These are phyloP conservation scores for Pleurotus tuber-regium DNA, from an alignment of 768 basidiomycete species.

Conservation along the genomic window DNA sequence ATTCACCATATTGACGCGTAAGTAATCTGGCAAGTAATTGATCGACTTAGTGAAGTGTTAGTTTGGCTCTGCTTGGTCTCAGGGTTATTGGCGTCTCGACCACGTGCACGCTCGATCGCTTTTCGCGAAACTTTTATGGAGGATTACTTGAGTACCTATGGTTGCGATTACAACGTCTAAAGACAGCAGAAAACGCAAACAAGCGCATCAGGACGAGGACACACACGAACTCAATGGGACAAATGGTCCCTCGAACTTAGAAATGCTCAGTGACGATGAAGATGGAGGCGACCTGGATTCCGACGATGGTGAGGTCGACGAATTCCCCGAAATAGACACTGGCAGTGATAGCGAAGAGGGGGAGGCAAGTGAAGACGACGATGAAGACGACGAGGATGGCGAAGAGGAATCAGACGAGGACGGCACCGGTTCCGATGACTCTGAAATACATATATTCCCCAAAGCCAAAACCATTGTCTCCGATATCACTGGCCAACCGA, in stretches of 20 bases:
- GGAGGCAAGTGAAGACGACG: constrained; percentile 38
- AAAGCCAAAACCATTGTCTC: constrained; percentile 70
- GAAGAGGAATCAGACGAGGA: constrained; percentile 29
- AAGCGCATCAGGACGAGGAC: constrained; percentile 38
- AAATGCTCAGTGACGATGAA: constrained; percentile 79
- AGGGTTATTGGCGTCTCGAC: constrained; percentile 22
- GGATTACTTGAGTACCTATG: constrained; percentile 28
- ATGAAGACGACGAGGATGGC: constrained; percentile 38
- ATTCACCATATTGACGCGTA: constrained; percentile 62
- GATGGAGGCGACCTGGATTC: constrained; percentile 41
- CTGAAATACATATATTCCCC: constrained; percentile 54
- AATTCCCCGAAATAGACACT: constrained; percentile 68
- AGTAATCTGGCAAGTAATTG: neutral
- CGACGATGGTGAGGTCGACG: constrained; percentile 62
- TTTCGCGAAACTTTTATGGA: constrained; percentile 19
- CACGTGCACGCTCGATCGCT: constrained; percentile 10
- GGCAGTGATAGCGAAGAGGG: constrained; percentile 52
- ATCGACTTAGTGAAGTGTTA: constrained; percentile 13
- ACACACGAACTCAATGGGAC: constrained; percentile 25
- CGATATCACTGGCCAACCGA: constrained; percentile 79
- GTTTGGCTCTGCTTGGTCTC: constrained; percentile 25
- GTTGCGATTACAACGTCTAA: constrained; percentile 30
- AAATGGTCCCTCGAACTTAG: constrained; percentile 45
- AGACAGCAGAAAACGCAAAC: constrained; percentile 58
- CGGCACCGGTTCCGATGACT: constrained; percentile 39